Evolutionary conservation across 108 stramenopile species (phyloP), one percentile per base, ranked within the genome.

Genomic region (Mayamaea pseudoterrestris): DNA sequence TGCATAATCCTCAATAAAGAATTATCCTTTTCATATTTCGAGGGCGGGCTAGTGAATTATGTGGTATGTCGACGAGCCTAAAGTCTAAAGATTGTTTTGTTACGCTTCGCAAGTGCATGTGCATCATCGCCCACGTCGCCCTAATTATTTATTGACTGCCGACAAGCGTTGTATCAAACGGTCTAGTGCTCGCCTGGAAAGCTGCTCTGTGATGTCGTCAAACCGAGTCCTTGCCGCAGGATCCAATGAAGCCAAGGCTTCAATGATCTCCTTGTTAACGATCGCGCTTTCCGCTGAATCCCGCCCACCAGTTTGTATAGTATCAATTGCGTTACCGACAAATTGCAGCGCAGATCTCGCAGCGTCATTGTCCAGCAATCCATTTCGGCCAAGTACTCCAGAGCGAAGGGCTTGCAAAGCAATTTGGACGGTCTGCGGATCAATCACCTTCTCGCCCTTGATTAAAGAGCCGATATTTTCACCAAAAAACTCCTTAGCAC

Each of bases 401-500:
- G 62, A 65, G 46, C 66, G 42, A 14, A 76, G 27, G 7, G 68
- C 77, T 18, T 59, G 48, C 52, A 89, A 49, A 1, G 83, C 49
- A n/a, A 83, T 25, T 30, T 68, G 50, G 3, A 65, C 75, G 21
- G 63, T 62, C 16, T 70, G 44, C 4, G 58, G 29, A 37, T 74
- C 76, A 25, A 83, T 52, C 0, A 81, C 58, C 23, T 65, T 66
- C 44, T 89, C 82, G 1, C 87, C 87, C 42, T 68, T 50, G 0
- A 83, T 57, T 36, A 89, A 78, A n/a, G 67, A 58, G 22, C 69
- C 76, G 12, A 71, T 60, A 5, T 71, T 66, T 2, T 66, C 41
- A 2, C 81, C 87, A 44, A 83, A 55, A 39, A 78, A 80, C 51
- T 83, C 71, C 21, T 59, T 51, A 0, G 74, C 82, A 20, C 69